These are phyloP conservation scores for Coemansia sp. DNA, from an alignment of 192 early-diverging fungal genomes.

Conservation along the genomic window DNA sequence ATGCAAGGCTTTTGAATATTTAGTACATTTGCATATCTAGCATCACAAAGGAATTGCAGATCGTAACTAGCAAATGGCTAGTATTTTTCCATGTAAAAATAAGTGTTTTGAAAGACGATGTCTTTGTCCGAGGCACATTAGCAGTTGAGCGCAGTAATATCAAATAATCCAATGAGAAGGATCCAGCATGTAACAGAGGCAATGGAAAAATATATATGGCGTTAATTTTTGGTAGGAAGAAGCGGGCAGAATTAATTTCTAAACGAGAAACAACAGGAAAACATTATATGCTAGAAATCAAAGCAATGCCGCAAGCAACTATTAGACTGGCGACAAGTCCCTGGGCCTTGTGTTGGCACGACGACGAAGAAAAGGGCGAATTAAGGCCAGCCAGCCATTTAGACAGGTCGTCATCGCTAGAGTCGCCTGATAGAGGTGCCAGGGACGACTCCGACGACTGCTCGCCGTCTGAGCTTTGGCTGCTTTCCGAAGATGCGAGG, in stretches of 20 bases:
- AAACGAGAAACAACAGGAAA: background rate
- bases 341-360: constrained; percentile 1
- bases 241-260: background rate
- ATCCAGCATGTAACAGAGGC: background rate
- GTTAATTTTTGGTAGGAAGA: no score
- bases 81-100: no score
- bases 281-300: constrained; percentile 5
- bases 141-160: background rate
- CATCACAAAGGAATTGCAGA: background rate
- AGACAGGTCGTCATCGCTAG: constrained; percentile 21
- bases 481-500: constrained; percentile 6
- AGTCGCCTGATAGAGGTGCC: background rate
- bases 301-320: constrained; percentile 10
- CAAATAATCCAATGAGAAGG: background rate
- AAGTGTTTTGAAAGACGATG: background rate
- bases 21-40: background rate
- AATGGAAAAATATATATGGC: no score
- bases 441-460: background rate
- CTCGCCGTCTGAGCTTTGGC: constrained; percentile 4
- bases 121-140: background rate
- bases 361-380: constrained; percentile 9
- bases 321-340: background rate
- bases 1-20: background rate
- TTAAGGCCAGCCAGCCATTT: constrained; percentile 38
- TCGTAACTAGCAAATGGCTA: background rate